Evolutionary conservation across 495 filamentous ascomycete species (phyloP), one percentile per base, ranked within the genome.

Genomic region (Clohesyomyces aquaticus): DNA sequence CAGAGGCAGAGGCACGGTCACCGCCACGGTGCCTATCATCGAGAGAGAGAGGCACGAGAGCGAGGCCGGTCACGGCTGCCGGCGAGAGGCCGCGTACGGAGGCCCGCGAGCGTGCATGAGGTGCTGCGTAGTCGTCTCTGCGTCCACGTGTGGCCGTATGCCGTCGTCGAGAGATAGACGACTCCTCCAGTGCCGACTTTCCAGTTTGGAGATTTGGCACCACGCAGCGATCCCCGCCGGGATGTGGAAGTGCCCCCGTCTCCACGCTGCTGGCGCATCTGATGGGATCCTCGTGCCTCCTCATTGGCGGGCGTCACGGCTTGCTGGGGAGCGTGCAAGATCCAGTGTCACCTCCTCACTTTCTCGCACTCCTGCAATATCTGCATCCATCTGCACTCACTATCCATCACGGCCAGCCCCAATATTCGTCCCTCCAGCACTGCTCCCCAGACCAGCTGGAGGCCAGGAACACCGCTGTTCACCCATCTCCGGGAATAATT

Each of bases 181-280:
- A 14, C 14, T 6, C 32, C 32, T 38, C 32, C 6, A 38, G 32
- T 8, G 43, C 8, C 16, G 19, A 18, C 43, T 6, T 4, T 6
- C 14, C 14, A n/a, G 16, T 22, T 18, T 47, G n/a, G 16, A 47
- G 21, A n/a, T 18, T 47, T 47, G 43, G 43, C 43, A 47, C 43
- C 4, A 47, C 43, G 35, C 12, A 18, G 19, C 29, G 59, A 63
- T 68, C 49, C 59, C 50, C 65, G 18, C 65, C 53, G 48, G 65
- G 59, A 68, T 63, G 29, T 18, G 9, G 52, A 26, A 19, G n/a
- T n/a, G n/a, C n/a, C 47, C 55, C 49, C 58, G 58, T 61, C 32
- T 52, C 57, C 57, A 67, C 52, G 50, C 63, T 41, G 9, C 51
- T 61, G 46, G 58, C 58, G 57, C 63, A 41, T 26, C 47, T 57